phyloP scores from a whole-genome alignment of 2,329 filamentous ascomycete species.

The Arthrinium phaeospermum region DNA sequence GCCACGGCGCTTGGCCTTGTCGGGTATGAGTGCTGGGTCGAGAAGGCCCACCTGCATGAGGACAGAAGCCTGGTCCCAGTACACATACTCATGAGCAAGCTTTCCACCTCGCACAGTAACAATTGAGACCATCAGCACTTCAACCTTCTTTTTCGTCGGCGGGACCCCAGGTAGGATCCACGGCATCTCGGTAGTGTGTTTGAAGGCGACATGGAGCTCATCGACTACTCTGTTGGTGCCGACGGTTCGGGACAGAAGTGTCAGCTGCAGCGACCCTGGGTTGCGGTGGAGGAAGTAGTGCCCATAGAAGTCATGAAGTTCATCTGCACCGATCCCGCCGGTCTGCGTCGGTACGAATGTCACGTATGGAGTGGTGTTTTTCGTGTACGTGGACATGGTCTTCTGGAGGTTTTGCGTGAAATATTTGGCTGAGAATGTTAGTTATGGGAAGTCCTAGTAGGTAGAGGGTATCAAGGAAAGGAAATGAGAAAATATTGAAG shows the following conservation, averaged over 20 bases:
- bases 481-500: too few species aligned
- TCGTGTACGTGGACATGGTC: constrained; percentile 65
- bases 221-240: constrained; percentile 69
- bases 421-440: constrained; percentile 52
- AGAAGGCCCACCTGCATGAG: constrained; percentile 66
- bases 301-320: constrained; percentile 67
- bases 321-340: constrained; percentile 65
- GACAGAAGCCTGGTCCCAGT: constrained; percentile 71
- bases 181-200: constrained; percentile 61
- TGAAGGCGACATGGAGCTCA: constrained; percentile 64
- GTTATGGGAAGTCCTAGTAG: too few species aligned
- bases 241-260: constrained; percentile 68
- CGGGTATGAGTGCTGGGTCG: constrained; percentile 45
- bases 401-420: constrained; percentile 60
- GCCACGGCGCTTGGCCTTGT: constrained; percentile 41
- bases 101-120: constrained; percentile 69
- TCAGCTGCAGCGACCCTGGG: constrained; percentile 62
- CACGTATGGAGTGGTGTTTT: constrained; percentile 69
- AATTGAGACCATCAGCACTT: constrained; percentile 66
- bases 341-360: constrained; percentile 71
- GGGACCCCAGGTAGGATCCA: constrained; percentile 67
- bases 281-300: constrained; percentile 69
- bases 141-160: constrained; percentile 57
- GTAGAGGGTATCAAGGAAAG: too few species aligned
- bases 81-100: constrained; percentile 70